Evolutionary conservation across 1,284 basidiomycete genomes (phyloP), one percentile per base, ranked within the genome.

Genomic region (Cryptococcus sp.): DNA sequence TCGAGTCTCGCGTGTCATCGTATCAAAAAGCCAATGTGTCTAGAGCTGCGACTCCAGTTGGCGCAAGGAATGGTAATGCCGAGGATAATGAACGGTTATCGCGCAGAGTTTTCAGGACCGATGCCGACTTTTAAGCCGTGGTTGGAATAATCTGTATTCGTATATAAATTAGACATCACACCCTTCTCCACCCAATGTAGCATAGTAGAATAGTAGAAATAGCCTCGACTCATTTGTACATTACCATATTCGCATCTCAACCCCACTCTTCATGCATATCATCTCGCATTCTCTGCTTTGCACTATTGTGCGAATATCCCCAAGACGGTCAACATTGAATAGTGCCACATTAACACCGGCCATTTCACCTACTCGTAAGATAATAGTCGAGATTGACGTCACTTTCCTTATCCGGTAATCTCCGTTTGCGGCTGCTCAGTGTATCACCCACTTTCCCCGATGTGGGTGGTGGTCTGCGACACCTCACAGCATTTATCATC

Each of bases 1-100:
- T 77, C 64, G 75, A 77, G 57, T 76, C 74, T 5, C 60, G 75
- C 38, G 75, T 77, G 15, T 75, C 73, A 15, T 67, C 74, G 13
- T 77, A 77, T 54, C 72, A 74, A 48, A 69, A 70, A 46, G 69
- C 75, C 29, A 70, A 71, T 44, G 71, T 77, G 11, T 74, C 73
- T 13, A 64, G 72, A 37, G 63, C 67, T 3, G 68, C 61, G 1
- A 73, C 72, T 6, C 72, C 72, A 4, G 54, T 52, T 1, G 34
- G 50, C 25, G 25, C 29, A 6, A 26, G 52, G 44, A 26, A 37
- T n/a, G 54, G 62, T 34, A 40, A 45, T 7, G 52, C 48, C 3
- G 49, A 54, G 20, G 54, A 52, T 16, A 51, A 52, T 7, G 58
- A 55, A 26, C 38, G 57, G 19, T 34, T 50, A 20, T 57, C 58